Evolutionary conservation across 371 early-diverging fungal genomes (phyloP).

Genomic region (Syncephalastrum sp.): DNA sequence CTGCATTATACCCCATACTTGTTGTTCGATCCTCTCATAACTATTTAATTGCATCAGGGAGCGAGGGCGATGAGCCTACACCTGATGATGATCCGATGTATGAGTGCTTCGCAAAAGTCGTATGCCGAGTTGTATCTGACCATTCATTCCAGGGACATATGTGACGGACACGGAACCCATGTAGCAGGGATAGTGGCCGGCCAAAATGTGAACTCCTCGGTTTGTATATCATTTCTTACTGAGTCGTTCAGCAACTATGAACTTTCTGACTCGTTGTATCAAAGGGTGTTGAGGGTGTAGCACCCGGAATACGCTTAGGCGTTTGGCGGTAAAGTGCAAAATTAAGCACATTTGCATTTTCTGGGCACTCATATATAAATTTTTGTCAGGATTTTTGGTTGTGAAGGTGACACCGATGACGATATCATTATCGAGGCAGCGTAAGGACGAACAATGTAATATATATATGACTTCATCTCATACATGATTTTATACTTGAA

Average conservation of each 20-base stretch:
- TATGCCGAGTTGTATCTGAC: neutral
- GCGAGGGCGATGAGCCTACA: neutral
- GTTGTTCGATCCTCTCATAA: neutral
- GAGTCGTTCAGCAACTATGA: too few species aligned
- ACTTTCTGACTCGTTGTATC: neutral
- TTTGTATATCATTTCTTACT: conserved; percentile 9
- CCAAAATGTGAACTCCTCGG: conserved; percentile 27
- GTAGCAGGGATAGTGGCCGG: conserved; percentile 67
- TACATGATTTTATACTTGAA: neutral
- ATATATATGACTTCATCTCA: neutral
- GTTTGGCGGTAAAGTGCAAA: conserved; percentile 22
- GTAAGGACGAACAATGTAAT: conserved; percentile 9
- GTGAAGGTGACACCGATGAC: conserved; percentile 25
- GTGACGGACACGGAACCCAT: conserved; percentile 57
- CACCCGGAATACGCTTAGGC: conserved; percentile 24
- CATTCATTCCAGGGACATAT: conserved; percentile 11
- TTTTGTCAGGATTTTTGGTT: conserved; percentile 22
- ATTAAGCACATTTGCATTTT: neutral
- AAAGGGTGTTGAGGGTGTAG: conserved; percentile 32
- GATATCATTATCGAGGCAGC: conserved; percentile 31
- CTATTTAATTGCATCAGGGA: neutral
- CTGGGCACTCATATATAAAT: neutral
- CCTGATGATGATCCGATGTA: conserved; percentile 32
- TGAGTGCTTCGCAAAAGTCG: neutral
- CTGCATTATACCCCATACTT: neutral